Conservation (phyloP, 106 monocot genomes). For the Acorus calamus region DNA sequence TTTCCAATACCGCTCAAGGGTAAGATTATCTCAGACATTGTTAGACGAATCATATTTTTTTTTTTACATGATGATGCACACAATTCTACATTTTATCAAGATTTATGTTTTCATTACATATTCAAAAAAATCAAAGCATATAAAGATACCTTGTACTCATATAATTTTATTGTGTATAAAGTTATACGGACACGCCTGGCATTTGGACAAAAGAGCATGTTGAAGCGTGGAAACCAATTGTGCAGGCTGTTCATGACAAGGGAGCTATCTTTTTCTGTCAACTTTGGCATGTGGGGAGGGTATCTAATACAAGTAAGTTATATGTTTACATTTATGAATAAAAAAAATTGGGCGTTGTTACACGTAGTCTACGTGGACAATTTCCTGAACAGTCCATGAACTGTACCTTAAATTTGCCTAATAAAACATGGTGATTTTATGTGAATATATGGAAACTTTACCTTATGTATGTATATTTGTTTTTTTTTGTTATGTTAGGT, state of each 20-base stretch:
- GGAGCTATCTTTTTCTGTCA: conserved; percentile 62
- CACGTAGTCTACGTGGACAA: too few relatives aligned
- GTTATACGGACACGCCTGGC: conserved; percentile 46
- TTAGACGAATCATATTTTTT: not conserved
- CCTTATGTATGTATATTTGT: too few relatives aligned
- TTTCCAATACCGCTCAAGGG: conserved; percentile 60
- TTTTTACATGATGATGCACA: too few relatives aligned
- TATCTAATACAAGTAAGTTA: conserved; percentile 23
- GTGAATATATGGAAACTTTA: too few relatives aligned
- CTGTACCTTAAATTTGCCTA: too few relatives aligned
- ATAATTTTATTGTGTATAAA: not conserved
- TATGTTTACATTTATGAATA: not conserved
- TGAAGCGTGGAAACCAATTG: conserved; percentile 66
- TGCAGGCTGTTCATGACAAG: conserved; percentile 52
- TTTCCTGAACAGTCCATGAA: too few relatives aligned
- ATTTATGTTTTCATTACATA: not conserved
- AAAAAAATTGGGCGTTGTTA: too few relatives aligned
- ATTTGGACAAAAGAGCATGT: conserved; percentile 75
- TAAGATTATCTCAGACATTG: not conserved
- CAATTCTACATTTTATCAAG: not conserved
- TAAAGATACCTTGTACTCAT: not conserved
- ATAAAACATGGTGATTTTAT: too few relatives aligned
- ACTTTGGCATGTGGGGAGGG: conserved; percentile 58
- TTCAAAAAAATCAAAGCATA: not conserved
- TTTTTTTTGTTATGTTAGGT: not conserved